Conservation (phyloP, 306 rosid genomes). For the Carpinus viminea region DNA sequence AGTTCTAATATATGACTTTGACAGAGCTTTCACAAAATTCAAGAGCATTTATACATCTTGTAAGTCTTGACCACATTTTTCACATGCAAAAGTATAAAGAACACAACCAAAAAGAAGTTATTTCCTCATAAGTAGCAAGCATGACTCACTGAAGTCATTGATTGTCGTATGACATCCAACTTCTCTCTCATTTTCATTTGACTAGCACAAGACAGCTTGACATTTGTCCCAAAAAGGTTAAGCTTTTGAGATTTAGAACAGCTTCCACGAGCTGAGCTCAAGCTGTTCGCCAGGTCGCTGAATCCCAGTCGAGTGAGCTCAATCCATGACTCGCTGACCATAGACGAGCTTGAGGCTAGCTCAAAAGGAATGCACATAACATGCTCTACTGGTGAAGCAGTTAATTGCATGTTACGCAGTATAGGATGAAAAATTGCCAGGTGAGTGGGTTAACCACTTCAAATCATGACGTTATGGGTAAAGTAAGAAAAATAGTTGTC, state of each 20-base stretch:
- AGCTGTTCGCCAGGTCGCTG: not conserved
- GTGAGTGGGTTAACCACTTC: not conserved
- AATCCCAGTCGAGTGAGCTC: not conserved
- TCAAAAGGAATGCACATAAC: not conserved
- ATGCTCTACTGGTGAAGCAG: not conserved
- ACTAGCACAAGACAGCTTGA: not conserved
- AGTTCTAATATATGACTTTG: not conserved
- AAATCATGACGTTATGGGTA: not conserved
- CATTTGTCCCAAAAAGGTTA: not conserved
- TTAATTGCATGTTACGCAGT: not conserved
- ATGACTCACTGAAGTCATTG: not conserved
- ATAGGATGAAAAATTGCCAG: not conserved
- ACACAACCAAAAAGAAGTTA: not conserved
- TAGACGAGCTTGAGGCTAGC: not conserved
- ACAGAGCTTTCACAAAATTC: not conserved
- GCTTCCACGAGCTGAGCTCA: not conserved
- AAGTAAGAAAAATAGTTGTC: not conserved
- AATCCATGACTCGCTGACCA: not conserved
- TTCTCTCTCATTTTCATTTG: not conserved
- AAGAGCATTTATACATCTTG: not conserved
- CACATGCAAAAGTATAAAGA: not conserved
- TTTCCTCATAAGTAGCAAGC: not conserved
- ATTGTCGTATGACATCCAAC: not conserved
- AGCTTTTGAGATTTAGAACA: not conserved
- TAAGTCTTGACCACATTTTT: not conserved